Evolutionary conservation across 306 rosid species (phyloP), one percentile per base, ranked within the genome.

Genomic region (Astragalus membranaceus): DNA sequence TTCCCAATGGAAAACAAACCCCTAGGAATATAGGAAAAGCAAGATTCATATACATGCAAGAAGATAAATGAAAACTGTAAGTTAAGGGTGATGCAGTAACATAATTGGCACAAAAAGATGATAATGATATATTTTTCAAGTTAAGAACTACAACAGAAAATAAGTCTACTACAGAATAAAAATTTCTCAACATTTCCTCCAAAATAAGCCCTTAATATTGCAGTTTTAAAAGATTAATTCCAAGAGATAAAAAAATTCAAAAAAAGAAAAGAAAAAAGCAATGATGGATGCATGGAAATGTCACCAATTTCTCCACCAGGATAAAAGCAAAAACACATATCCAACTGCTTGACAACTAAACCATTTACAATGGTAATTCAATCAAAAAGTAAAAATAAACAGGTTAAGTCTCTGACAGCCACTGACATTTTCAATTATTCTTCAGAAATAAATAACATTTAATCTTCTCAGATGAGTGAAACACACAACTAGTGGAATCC

Each of bases 1-100:
- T 92, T 57, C 98, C 96, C 96, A 92, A 75, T 2, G 96, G 98
- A 74, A 92, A 92, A 83, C 95, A 84, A 80, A 92, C 81, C 46
- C 95, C 98, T 92, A 79, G 56, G 42, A 70, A 69, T 59, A 68
- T 69, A 41, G 12, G 63, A 70, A 70, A 72, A 81, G 62, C 75
- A 80, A 70, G 72, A 81, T 5, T 72, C 67, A 56, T 49, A 42
- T 54, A 69, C 50, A 67, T 60, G 50, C 46, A 67, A 17, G 64
- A 44, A 47, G 11, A 53, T 49, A 77, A 29, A 61, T 51, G 82
- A 72, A 54, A 74, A 59, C 17, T 6, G 37, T 30, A 65, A 67
- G 29, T 5, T 53, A 14, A 47, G 50, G 50, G 47, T 14, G 58
- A 55, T 35, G 63, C 39, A 69, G 67, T 35, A 67, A 53, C 72